Evolutionary conservation across 176 grass and related monocot species (phyloP).

Genomic region (Aegilops umbellulata): DNA sequence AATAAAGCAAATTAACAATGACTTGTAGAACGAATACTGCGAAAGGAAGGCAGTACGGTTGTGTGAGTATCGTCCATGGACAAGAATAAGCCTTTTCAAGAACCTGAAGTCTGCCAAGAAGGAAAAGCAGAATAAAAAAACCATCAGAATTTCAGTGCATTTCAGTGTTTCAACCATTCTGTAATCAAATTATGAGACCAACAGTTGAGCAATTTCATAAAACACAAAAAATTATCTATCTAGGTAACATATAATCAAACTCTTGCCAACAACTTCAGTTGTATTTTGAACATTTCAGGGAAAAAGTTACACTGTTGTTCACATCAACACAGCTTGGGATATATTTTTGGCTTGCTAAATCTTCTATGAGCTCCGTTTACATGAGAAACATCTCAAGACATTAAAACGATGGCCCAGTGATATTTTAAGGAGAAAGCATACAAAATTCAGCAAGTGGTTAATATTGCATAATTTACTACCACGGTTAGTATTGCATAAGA

Average conservation of each 20-base stretch:
- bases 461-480: no score
- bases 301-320: not conserved
- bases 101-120: conserved; percentile 83
- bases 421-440: not conserved
- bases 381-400: not conserved
- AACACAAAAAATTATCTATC: not conserved
- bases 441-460: no score
- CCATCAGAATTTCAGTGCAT: no score
- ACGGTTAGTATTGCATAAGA: no score
- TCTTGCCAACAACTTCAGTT: not conserved
- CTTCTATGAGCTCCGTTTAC: not conserved
- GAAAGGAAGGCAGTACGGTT: conserved; percentile 89
- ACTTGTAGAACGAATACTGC: conserved; percentile 99
- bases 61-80: conserved; percentile 92
- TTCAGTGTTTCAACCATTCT: not conserved
- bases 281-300: not conserved
- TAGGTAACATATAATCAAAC: not conserved
- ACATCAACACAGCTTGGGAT: not conserved
- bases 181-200: not conserved
- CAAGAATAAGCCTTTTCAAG: conserved; percentile 88
- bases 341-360: conserved; percentile 5
- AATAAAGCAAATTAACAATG: conserved; percentile 93
- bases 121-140: not conserved
- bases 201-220: not conserved
- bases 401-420: not conserved